phyloP scores from a whole-genome alignment of 1,139 yeast genomes.

The Protomyces macrosporus region DNA sequence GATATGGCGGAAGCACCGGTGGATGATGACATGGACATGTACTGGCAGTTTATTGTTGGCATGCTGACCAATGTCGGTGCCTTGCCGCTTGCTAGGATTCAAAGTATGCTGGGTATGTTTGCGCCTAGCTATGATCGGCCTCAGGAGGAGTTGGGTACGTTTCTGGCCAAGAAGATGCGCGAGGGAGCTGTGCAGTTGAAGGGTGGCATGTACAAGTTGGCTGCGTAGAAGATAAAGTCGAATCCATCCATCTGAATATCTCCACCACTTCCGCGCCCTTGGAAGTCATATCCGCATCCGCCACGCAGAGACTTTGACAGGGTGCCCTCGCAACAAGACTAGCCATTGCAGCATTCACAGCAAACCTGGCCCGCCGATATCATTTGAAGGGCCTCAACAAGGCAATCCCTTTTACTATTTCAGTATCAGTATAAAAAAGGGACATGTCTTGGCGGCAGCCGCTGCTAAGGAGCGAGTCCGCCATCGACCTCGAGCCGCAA shows the following conservation, averaged over 20 bases:
- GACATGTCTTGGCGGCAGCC: neutral
- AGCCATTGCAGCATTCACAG: too few relatives aligned
- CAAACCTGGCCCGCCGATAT: too few relatives aligned
- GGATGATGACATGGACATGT: conserved; percentile 40
- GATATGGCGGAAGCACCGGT: conserved; percentile 37
- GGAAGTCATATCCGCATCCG: too few relatives aligned
- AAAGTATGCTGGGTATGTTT: conserved; percentile 50
- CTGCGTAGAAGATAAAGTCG: neutral
- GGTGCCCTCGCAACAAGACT: too few relatives aligned
- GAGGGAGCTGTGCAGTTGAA: conserved; percentile 15
- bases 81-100: conserved; percentile 48
- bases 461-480: neutral
- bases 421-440: too few relatives aligned
- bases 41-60: conserved; percentile 46
- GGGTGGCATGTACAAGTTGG: conserved; percentile 16
- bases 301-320: too few relatives aligned
- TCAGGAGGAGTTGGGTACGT: conserved; percentile 36
- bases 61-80: conserved; percentile 55
- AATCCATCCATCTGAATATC: too few relatives aligned
- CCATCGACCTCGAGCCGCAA: neutral
- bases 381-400: too few relatives aligned
- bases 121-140: conserved; percentile 43
- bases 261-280: too few relatives aligned
- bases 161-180: conserved; percentile 4
- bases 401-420: too few relatives aligned